Evolutionary conservation across 225 moss, liverwort and hornwort genomes (phyloP), one percentile per base, ranked within the genome.

Genomic region (Antitrichia curtipendula): DNA sequence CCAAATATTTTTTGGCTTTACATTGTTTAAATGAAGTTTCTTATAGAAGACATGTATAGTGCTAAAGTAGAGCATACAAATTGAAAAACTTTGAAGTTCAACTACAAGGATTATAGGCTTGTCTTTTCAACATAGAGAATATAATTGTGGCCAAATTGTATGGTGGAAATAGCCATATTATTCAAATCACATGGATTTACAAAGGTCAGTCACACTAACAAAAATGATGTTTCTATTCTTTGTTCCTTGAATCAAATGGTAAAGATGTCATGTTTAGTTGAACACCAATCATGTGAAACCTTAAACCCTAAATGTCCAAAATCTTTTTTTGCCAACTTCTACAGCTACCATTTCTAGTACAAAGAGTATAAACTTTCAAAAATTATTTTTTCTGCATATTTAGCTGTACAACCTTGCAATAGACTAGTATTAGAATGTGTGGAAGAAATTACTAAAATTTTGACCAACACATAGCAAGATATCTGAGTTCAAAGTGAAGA

Each of bases 121-220:
- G 3, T 70, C 5, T 1, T 70, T 70, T 41, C 9, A 41, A 70
- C 3, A 2, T 70, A 0, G 2, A 27, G 17, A 17, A 6, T n/a
- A n/a, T n/a, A 43, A 38, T 16, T 17, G 45, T 28, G 10, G 45
- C 29, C 28, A 72, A 45, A 29, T 29, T 45, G 2, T 29, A 72
- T 45, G 0, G 28, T 72, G 1, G 10, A 71, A 71, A 45, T 72
- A 45, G 29, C 2, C 1, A 0, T 29, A 72, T 2, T 28, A 45
- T 72, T 0, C 17, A 45, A 17, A 28, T 45, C 3, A 27, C 2
- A 17, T 45, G 17, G 10, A 45, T 10, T 45, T 28, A 28, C 3
- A 72, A 10, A 28, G 10, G 4, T 10, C 6, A 16, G 2, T 2
- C 1, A 45, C 7, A 17, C 6, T 16, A 28, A 1, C 1, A 16